Evolutionary conservation across 176 grass and related monocot species (phyloP), one percentile per base, ranked within the genome.

Genomic region (Lolium rigidum): DNA sequence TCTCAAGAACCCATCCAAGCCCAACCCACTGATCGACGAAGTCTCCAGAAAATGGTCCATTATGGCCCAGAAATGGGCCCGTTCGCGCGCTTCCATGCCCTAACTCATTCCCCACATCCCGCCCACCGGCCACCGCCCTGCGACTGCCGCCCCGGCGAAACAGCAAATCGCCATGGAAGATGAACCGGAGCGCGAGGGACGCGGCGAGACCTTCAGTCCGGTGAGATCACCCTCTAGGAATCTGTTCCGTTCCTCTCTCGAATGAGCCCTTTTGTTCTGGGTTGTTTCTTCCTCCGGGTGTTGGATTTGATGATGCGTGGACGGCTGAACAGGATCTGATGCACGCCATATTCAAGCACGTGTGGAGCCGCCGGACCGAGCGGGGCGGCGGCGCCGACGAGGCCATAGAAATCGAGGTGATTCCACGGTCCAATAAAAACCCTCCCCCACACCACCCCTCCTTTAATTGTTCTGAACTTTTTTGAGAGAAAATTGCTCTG

Each of bases 271-370:
- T 24, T 25, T 26, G 1, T 8, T 7, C 10, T 21, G 10, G 4
- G 24, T 10, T 46, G 9, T 38, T 17, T 60, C 12, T 28, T 86
- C 20, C 72, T 67, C 62, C 58, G 22, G 70, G 3, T 25, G 22
- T 8, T 72, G 12, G 56, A 58, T 75, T 47, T 11, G 25, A 48
- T 60, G 47, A 7, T 61, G 11, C 22, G 9, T 18, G n/a, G 66
- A 5, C 48, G 9, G 39, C 13, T 81, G 15, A 9, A 64, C 88
- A 95, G 93, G 86, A 95, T 39, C 91, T 98, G 62, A 84, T 98
- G 82, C 86, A 77, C 38, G 88, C 91, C 28, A 92, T 98, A 57
- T 98, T 98, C 84, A 98, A 98, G 88, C 68, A 94, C 50, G 91
- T 95, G 78, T 98, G 96, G 90, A 86, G 76, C 79, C 83, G 86